Evolutionary conservation across 2,329 filamentous ascomycete species (phyloP).

Genomic region (Fusarium pseudonygamai): DNA sequence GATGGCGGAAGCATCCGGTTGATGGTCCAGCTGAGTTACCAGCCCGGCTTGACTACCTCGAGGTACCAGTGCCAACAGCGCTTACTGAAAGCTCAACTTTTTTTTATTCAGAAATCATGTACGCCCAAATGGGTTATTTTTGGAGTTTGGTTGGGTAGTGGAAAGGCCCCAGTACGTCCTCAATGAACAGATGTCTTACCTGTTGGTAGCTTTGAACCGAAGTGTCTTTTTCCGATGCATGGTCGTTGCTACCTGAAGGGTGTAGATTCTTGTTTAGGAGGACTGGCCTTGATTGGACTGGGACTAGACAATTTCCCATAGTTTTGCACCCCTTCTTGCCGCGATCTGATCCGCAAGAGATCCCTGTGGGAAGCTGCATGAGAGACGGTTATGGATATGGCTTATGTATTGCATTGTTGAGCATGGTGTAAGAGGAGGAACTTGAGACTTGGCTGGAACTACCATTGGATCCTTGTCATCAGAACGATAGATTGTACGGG

Average conservation of each 20-base stretch:
- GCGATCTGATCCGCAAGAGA: slow-evolving; percentile 26
- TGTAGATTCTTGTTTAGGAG: slow-evolving; percentile 10
- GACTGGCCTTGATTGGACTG: slow-evolving; percentile 21
- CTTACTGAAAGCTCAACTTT: slow-evolving; percentile 30
- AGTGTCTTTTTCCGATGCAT: slow-evolving; percentile 8
- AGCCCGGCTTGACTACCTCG: slow-evolving; percentile 16
- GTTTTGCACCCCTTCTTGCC: slow-evolving; percentile 18
- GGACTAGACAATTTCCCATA: slow-evolving; percentile 7
- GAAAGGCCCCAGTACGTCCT: slow-evolving; percentile 15
- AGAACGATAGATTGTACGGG: slow-evolving; percentile 51
- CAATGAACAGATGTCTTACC: slow-evolving; percentile 19
- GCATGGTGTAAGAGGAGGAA: slow-evolving; percentile 41
- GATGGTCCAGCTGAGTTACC: slow-evolving; percentile 33
- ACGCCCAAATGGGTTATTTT: slow-evolving; percentile 21
- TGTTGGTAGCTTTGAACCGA: slow-evolving; percentile 25
- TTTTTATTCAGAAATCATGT: slow-evolving; percentile 33
- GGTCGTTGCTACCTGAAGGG: slow-evolving; percentile 22
- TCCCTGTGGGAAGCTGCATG: slow-evolving; percentile 42
- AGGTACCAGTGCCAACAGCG: slow-evolving; percentile 29
- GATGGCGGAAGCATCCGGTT: slow-evolving; percentile 36
- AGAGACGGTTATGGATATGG: slow-evolving; percentile 21
- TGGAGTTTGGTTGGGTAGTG: slow-evolving; percentile 32
- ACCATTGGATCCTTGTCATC: slow-evolving; percentile 40
- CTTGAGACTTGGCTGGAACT: slow-evolving; percentile 27
- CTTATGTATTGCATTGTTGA: slow-evolving; percentile 39